phyloP scores from a whole-genome alignment of 345 rosid species.

The Eucalyptus sp. region DNA sequence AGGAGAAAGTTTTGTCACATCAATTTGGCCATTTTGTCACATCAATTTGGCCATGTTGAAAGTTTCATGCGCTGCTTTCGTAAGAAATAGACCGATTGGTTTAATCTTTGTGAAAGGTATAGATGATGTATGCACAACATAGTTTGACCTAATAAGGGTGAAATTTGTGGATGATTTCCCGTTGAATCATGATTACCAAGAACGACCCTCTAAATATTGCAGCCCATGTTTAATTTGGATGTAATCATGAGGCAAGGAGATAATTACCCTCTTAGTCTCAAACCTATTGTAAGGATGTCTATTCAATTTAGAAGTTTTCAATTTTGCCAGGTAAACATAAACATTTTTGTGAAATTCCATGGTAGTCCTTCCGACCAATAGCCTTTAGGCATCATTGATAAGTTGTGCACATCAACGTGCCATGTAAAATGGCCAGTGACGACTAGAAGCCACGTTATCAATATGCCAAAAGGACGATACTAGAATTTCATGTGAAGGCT shows the following conservation, averaged over 20 bases:
- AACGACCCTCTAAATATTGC: not conserved
- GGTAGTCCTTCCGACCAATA: not conserved
- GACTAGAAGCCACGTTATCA: not conserved
- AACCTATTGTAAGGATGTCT: not conserved
- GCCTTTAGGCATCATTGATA: not conserved
- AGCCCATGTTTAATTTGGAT: not conserved
- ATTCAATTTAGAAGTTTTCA: not conserved
- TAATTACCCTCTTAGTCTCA: not conserved
- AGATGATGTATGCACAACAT: not conserved
- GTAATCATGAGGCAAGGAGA: not conserved
- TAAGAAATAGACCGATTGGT: not conserved
- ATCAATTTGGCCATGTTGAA: not conserved
- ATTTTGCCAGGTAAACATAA: not conserved
- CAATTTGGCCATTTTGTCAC: not conserved
- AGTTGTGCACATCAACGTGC: not conserved
- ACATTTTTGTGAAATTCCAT: fast-evolving
- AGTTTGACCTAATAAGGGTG: not conserved
- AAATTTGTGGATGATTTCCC: not conserved
- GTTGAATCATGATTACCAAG: not conserved
- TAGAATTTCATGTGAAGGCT: not conserved
- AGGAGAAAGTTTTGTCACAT: not conserved
- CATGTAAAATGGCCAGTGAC: fast-evolving
- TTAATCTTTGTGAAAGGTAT: not conserved
- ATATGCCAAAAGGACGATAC: fast-evolving
- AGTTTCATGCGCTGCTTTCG: not conserved